Base-by-base conservation (phyloP, 441 rosid species). In the Adansonia rubrostipa region DNA sequence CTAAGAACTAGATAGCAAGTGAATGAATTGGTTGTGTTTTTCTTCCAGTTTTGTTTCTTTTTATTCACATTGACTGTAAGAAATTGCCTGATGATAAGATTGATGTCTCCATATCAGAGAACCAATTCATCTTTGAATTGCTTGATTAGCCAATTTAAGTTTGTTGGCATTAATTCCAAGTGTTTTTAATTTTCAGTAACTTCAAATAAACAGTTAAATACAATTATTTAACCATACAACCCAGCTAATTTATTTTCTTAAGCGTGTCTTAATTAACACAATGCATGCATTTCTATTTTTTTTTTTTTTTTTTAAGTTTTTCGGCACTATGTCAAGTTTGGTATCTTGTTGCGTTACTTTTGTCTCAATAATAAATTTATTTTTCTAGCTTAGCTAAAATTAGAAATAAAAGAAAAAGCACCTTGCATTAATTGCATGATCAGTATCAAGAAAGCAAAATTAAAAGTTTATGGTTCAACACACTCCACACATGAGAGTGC, bases 21-120 rank as follows among this genome's bases (percentile, higher is more conserved):
- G 47, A 71, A 51, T 28, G 45, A 4, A 33, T 51, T 71, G 61
- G 1, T n/a, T 71, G 22, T 20, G 54, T 10, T 45, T 67, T 19
- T 67, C 33, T 45, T 44, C 7, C 28, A 66, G 24, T 64, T 42
- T 67, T 9, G 10, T 44, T 67, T 19, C 51, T 19, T 5, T 42
- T 42, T 44, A 44, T n/a, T 45, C n/a, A 45, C 14, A 44, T 42
- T 1, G 1, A 8, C 28, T 17, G 71, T 1, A 17, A 44, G 70
- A 40, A 65, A 65, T 40, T 65, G 48, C 9, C 15, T 17, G 50
- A 65, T n/a, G 70, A 40, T 65, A n/a, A 64, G 48, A 36, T 2
- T n/a, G 11, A 40, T 45, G 66, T 62, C 66, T 62, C 66, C 66
- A 62, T 62, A 24, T 62, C 9, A 62, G 44, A 62, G 66, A 61